Base-by-base conservation (phyloP, 805 yeast genomes). In the Kuraishia ogatae region DNA sequence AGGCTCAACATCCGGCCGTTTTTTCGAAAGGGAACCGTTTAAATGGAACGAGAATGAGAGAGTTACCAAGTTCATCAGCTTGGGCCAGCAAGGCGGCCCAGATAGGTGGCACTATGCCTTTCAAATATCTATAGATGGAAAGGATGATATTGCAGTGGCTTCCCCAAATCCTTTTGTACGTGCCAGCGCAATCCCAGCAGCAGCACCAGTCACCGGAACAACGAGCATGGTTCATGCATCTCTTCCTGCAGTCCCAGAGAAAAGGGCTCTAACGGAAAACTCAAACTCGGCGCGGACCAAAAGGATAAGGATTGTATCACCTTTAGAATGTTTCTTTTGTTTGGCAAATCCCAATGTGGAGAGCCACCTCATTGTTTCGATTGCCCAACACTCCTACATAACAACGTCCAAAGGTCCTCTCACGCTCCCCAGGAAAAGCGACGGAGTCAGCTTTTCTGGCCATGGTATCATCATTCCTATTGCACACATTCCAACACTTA, bases 371-470 rank as follows among this genome's bases (percentile, higher is more conserved):
- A 81, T 91, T 13, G 76, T 90, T 0, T 80, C 94, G 0, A 85
- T 92, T 53, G 93, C 89, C 0, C 77, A 78, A 13, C 72, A 74
- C 50, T 70, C 82, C 0, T 91, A 90, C 65, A 53, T 91, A 56
- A 85, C 97, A 0, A 75, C 84, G 17, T 96, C 96, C 0, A 90
- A 87, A 64, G 97, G 97, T 0, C 97, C 97, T 0, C 68, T 91
- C 20, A 80, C 88, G 1, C 68, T 76, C 26, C 43, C 43, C 43
- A 35, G n/a, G 17, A 80, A 85, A 0, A 68, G 66, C 11, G 71
- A 72, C 15, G 69, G 71, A 2, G 68, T 78, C 2, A 71, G 73
- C 8, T 84, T 88, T 62, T 81, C 96, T 0, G 97, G 96, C 0
- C 97, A 91, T 71, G 88, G 89, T 22, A 72, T 91, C 49, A 76